Percentiles rank a stretch among this genome's conserved stretches.
These are phyloP conservation scores for Alternaria angustiovoidea DNA, from an alignment of 2,329 filamentous ascomycete genomes.

Conservation along the genomic window DNA sequence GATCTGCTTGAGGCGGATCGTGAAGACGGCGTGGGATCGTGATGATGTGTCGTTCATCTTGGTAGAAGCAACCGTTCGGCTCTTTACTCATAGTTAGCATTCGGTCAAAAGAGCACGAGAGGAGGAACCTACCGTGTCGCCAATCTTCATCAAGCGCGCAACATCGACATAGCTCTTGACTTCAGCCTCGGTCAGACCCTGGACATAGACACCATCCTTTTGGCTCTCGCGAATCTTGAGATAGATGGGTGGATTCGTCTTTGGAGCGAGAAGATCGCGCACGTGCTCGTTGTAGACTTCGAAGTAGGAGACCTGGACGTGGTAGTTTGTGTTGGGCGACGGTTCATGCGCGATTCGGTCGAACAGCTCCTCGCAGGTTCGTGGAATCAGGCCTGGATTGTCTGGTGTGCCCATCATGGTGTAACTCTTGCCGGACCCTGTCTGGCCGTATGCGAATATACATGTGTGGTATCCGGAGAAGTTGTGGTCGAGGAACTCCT, in stretches of 20 bases:
- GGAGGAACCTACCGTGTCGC: constrained; percentile 66
- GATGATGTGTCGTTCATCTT: constrained; percentile 99
- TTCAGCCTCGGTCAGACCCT: constrained; percentile 92
- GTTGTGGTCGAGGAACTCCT: constrained; percentile 98
- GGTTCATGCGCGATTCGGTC: constrained; percentile 87
- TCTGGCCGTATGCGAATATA: constrained; percentile 98
- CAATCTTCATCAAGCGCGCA: constrained; percentile 86
- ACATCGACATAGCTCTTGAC: constrained; percentile 89
- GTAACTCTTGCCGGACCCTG: constrained; percentile 96
- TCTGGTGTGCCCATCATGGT: constrained; percentile 94
- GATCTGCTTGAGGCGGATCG: constrained; percentile 97
- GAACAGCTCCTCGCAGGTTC: constrained; percentile 95
- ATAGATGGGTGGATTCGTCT: constrained; percentile 83
- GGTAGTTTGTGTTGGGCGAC: constrained; percentile 92
- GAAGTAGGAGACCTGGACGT: constrained; percentile 97
- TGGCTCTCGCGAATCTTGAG: constrained; percentile 97
- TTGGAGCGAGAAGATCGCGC: constrained; percentile 85
- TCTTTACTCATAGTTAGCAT: constrained; percentile 51
- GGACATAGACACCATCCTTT: constrained; percentile 94
- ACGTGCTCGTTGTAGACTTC: constrained; percentile 99
- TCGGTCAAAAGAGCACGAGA: background rate
- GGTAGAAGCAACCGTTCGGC: constrained; percentile 87
- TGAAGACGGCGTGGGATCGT: constrained; percentile 96
- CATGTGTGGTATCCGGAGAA: constrained; percentile 99
- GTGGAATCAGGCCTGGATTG: constrained; percentile 88